Base-by-base conservation (phyloP, 768 basidiomycete species). In the Leccinum olivaceopallidum region DNA sequence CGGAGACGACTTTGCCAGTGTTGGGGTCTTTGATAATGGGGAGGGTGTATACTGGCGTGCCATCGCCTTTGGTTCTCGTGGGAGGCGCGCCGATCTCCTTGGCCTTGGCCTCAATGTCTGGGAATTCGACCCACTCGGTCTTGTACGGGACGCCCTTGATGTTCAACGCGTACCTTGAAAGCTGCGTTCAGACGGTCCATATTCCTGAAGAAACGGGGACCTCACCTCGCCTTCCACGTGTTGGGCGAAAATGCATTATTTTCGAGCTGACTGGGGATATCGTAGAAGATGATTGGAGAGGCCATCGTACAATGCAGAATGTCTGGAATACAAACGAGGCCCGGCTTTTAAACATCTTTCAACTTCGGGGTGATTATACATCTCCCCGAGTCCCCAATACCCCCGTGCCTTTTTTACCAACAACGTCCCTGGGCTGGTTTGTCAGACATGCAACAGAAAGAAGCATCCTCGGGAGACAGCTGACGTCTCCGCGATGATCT, bases 101-200 rank as follows among this genome's bases (percentile, higher is more conserved):
- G 49, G 73, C 71, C n/a, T 74, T 57, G 1, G 66, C 36, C 32
- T 71, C 75, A 37, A 82, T 78, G 60, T 81, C 76, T 16, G 78
- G 75, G 63, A 70, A 79, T 56, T 80, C 78, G 22, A 81, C 68
- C 79, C 79, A 81, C 56, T 72, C 70, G 2, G 81, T 81, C 55
- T 67, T 69, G 71, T 78, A 75, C 9, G 74, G 70, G 24, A 82
- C 44, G 14, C 72, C 68, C 62, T 82, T 81, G 69, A 74, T 70
- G 60, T 80, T 79, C 55, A 80, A 64, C 7, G 75, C 74, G 57
- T 68, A 74, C 60, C 77, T 79, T 53, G 4, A 6, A 24, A 20
- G 39, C 22, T 10, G 42, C 2, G 6, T 20, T 58, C 20, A 62
- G 56, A 24, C 20, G 7, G 18, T 22, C 34, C 5, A 12, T 28